A percentile compares a stretch with the other conserved stretches of the same genome.
Evolutionary conservation across 2,329 filamentous ascomycete genomes (phyloP).

Genomic region (Paraphaeosphaeria sporulosa): DNA sequence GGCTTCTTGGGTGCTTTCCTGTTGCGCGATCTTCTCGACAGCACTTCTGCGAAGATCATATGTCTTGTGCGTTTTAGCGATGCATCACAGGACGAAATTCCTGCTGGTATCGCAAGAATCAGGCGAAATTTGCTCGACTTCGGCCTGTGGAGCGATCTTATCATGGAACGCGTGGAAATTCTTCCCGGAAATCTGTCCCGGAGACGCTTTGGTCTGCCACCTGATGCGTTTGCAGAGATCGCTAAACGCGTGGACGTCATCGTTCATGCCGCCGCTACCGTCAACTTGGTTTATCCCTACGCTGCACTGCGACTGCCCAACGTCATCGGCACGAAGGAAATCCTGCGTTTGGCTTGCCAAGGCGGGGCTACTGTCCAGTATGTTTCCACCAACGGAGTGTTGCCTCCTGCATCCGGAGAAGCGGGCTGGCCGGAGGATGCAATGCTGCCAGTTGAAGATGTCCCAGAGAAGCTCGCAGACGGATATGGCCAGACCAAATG

Average conservation of each 20-base stretch:
- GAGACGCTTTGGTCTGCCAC: constrained; percentile 71
- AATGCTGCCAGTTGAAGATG: constrained; percentile 71
- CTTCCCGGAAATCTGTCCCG: constrained; percentile 76
- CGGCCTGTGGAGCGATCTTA: constrained; percentile 77
- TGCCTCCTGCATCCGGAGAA: constrained; percentile 68
- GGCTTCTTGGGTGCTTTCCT: constrained; percentile 80
- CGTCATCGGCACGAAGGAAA: constrained; percentile 78
- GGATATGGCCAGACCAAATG: constrained; percentile 84
- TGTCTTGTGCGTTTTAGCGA: constrained; percentile 78
- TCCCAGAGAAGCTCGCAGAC: constrained; percentile 72
- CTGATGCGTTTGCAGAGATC: constrained; percentile 70
- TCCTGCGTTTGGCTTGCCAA: constrained; percentile 73
- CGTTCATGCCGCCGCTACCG: constrained; percentile 78
- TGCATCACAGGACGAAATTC: constrained; percentile 68
- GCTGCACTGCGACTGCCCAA: constrained; percentile 77
- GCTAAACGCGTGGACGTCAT: constrained; percentile 74
- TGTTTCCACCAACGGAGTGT: constrained; percentile 80
- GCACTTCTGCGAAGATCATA: constrained; percentile 72
- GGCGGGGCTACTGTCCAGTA: constrained; percentile 78
- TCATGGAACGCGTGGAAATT: constrained; percentile 80
- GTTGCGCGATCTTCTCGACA: constrained; percentile 72
- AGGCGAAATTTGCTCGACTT: constrained; percentile 80
- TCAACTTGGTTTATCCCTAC: constrained; percentile 79
- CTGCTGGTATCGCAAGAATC: constrained; percentile 74
- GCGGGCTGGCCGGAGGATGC: constrained; percentile 75